These are phyloP conservation scores for Colletotrichum sp. DNA, from an alignment of 2,329 filamentous ascomycete genomes.

Conservation along the genomic window DNA sequence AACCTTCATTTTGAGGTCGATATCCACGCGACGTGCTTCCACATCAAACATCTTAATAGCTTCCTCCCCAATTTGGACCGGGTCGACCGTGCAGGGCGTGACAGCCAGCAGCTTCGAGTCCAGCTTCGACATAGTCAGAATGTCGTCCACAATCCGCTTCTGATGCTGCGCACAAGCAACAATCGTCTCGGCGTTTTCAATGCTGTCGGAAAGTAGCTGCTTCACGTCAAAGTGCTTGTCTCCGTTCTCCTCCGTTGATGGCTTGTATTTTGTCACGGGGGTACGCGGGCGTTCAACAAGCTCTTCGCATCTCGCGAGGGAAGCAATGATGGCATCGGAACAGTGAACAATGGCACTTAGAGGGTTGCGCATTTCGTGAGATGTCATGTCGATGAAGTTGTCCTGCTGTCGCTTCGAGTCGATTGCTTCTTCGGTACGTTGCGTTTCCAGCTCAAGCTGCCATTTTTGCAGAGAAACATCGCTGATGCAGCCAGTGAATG, in stretches of 20 bases:
- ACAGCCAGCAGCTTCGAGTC: constrained; percentile 78
- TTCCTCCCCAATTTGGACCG: constrained; percentile 68
- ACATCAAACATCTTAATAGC: constrained; percentile 81
- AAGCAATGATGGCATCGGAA: constrained; percentile 70
- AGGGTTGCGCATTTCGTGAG: constrained; percentile 77
- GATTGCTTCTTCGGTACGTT: constrained; percentile 59
- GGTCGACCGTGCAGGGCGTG: constrained; percentile 72
- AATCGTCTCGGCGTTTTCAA: constrained; percentile 80
- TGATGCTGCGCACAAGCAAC: constrained; percentile 80
- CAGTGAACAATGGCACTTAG: constrained; percentile 77
- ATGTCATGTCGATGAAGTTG: constrained; percentile 80
- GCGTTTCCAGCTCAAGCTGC: constrained; percentile 55
- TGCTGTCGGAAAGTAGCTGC: constrained; percentile 61
- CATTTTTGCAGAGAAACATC: constrained; percentile 56
- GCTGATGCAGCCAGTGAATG: constrained; percentile 54
- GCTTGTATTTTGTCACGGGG: background rate
- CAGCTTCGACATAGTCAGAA: constrained; percentile 76
- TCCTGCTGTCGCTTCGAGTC: constrained; percentile 74
- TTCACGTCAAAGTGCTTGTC: constrained; percentile 28
- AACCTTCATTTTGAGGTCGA: constrained; percentile 68
- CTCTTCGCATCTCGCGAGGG: constrained; percentile 49
- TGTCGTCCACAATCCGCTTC: constrained; percentile 79
- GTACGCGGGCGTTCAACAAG: constrained; percentile 30
- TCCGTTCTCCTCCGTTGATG: background rate
- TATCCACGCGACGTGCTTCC: constrained; percentile 72